These are phyloP conservation scores for Trypanosoma grayi DNA, from an alignment of 208 protist genomes.

Conservation along the genomic window DNA sequence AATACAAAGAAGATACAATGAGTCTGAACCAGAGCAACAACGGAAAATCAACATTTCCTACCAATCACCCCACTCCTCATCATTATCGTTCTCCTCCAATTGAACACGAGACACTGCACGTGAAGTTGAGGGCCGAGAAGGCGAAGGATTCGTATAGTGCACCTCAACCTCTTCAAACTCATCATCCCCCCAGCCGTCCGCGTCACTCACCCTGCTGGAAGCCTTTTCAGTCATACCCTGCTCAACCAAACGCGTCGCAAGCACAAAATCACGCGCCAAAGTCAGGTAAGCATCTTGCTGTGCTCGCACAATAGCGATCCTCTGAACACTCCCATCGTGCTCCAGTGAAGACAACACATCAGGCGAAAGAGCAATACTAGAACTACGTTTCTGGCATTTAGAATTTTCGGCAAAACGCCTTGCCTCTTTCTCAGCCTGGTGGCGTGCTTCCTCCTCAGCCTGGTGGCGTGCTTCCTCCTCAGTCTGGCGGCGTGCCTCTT, in stretches of 20 bases:
- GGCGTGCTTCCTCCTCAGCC: too few relatives aligned
- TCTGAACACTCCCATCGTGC: constrained; percentile 16
- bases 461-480: constrained; percentile 5
- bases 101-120: neutral
- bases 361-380: neutral
- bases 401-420: too few relatives aligned
- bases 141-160: constrained; percentile 1
- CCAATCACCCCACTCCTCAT: constrained; percentile 68
- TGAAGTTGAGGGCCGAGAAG: too few relatives aligned
- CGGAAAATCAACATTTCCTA: constrained; percentile 15
- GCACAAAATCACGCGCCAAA: constrained; percentile 16
- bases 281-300: constrained; percentile 29
- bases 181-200: constrained; percentile 19
- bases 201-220: constrained; percentile 18
- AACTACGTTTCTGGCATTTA: too few relatives aligned
- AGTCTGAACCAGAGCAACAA: constrained; percentile 9
- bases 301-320: constrained; percentile 7
- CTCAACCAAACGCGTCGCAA: constrained; percentile 14
- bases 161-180: constrained; percentile 35
- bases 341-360: constrained; percentile 1
- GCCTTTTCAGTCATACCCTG: neutral
- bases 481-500: too few relatives aligned
- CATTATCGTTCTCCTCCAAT: constrained; percentile 34
- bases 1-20: constrained; percentile 5
- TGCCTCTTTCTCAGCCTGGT: constrained; percentile 27